phyloP scores from a whole-genome alignment of 768 basidiomycete species.

The Leccinum longicurvipes region DNA sequence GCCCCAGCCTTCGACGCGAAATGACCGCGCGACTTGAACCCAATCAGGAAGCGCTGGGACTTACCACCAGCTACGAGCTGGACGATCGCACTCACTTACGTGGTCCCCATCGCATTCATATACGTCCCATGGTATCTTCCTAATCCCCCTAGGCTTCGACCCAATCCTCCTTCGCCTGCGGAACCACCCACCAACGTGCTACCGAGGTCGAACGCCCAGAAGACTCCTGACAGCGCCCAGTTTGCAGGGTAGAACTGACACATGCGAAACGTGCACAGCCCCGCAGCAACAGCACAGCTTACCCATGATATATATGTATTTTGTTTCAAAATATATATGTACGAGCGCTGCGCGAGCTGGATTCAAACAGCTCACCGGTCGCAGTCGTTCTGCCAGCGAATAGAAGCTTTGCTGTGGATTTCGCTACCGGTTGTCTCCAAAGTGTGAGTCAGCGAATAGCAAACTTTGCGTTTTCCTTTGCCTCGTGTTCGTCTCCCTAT shows the following conservation, averaged over 20 bases:
- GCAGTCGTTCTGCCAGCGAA: conserved; percentile 7
- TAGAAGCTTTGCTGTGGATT: neutral
- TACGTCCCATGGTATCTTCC: neutral
- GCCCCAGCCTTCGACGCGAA: conserved; percentile 17
- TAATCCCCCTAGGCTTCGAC: neutral
- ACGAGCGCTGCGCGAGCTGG: no score
- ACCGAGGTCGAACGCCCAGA: neutral
- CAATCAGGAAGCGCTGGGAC: conserved; percentile 11
- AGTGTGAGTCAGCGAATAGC: conserved; percentile 8
- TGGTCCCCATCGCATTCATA: neutral
- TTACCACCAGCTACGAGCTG: neutral
- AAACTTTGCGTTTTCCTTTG: neutral
- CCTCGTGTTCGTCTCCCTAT: conserved; percentile 17
- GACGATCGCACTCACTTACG: neutral
- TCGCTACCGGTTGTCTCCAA: conserved; percentile 4
- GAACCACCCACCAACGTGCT: neutral
- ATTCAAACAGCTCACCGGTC: neutral
- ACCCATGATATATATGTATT: neutral
- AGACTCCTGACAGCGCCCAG: neutral
- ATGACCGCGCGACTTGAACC: conserved; percentile 28
- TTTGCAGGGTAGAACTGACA: neutral
- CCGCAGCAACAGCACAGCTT: conserved; percentile 4
- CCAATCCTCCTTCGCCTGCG: neutral
- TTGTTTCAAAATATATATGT: neutral
- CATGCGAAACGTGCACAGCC: conserved; percentile 12